Evolutionary conservation across 192 early-diverging fungal species (phyloP).

Genomic region (Funneliformis mosseae): DNA sequence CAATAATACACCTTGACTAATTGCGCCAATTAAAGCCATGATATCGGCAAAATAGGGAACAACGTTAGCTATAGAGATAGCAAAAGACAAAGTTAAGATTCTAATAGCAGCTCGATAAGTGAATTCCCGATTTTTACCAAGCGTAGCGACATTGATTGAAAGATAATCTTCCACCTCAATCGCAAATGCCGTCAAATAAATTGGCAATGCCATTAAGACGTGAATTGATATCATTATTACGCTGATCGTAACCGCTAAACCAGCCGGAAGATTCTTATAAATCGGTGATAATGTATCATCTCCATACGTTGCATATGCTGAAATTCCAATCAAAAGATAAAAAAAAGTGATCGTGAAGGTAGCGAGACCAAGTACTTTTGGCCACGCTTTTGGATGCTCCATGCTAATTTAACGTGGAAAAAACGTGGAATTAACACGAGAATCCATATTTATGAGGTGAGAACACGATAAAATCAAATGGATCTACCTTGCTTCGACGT

Average conservation of each 20-base stretch:
- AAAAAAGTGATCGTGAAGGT: slow-evolving; percentile 60
- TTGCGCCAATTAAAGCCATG: slow-evolving; percentile 61
- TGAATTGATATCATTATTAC: slow-evolving; percentile 67
- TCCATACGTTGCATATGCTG: slow-evolving; percentile 70
- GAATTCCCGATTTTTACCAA: slow-evolving; percentile 44
- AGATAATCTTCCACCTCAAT: slow-evolving; percentile 61
- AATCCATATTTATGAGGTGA: background rate
- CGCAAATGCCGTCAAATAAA: slow-evolving; percentile 63
- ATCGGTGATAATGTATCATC: slow-evolving; percentile 55
- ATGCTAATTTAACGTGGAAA: slow-evolving; percentile 43
- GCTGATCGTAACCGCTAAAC: slow-evolving; percentile 48
- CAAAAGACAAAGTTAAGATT: slow-evolving; percentile 43
- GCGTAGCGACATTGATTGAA: slow-evolving; percentile 43
- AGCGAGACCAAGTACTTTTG: slow-evolving; percentile 52
- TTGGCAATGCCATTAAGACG: slow-evolving; percentile 69
- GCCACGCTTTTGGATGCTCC: slow-evolving; percentile 59
- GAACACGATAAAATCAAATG: background rate
- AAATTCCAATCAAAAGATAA: slow-evolving; percentile 63
- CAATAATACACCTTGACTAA: slow-evolving; percentile 58
- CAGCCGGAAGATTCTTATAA: slow-evolving; percentile 59
- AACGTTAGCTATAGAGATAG: slow-evolving; percentile 45
- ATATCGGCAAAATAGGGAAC: slow-evolving; percentile 65
- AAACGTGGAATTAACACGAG: background rate
- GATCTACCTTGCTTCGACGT: slow-evolving; percentile 57
- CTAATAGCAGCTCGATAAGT: slow-evolving; percentile 49